Percentiles rank a stretch among this genome's conserved stretches.
Evolutionary conservation across 257 asterid genomes (phyloP).

Genomic region (Osmanthus fragrans): DNA sequence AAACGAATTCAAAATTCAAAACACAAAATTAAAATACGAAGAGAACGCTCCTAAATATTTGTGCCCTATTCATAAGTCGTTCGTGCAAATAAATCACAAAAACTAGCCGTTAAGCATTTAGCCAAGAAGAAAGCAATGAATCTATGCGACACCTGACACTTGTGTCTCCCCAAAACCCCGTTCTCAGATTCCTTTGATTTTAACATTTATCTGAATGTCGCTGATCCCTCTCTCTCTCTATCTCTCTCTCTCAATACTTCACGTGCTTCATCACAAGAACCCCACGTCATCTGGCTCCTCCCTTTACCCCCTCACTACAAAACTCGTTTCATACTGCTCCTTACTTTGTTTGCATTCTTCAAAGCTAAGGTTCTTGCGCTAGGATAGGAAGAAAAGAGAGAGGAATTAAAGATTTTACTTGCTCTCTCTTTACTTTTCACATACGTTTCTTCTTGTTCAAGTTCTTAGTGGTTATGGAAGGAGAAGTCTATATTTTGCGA

Average conservation of each 20-base stretch:
- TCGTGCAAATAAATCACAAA: no score
- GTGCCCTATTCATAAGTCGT: no score
- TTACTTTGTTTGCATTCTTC: neutral
- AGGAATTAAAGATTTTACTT: neutral
- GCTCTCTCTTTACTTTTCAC: neutral
- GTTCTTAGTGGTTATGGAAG: constrained; percentile 30
- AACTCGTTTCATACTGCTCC: constrained; percentile 24
- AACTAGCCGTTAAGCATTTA: constrained; percentile 76
- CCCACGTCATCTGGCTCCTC: constrained; percentile 21
- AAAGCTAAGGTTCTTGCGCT: constrained; percentile 2
- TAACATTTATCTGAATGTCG: neutral
- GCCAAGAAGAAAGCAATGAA: constrained; percentile 19
- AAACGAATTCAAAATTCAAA: no score
- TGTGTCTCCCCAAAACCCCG: constrained; percentile 28
- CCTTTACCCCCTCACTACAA: constrained; percentile 15
- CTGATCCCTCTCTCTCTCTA: constrained; percentile 12
- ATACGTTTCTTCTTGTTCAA: neutral
- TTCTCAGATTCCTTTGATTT: constrained; percentile 20
- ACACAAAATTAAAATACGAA: no score
- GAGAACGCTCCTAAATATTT: no score
- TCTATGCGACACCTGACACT: constrained; percentile 43
- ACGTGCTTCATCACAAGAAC: constrained; percentile 43
- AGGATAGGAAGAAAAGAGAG: neutral
- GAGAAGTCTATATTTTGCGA: neutral
- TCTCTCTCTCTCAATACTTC: constrained; percentile 30